Evolutionary conservation across 75 land plant genomes (phyloP).

Genomic region (Pinus tabuliformis): DNA sequence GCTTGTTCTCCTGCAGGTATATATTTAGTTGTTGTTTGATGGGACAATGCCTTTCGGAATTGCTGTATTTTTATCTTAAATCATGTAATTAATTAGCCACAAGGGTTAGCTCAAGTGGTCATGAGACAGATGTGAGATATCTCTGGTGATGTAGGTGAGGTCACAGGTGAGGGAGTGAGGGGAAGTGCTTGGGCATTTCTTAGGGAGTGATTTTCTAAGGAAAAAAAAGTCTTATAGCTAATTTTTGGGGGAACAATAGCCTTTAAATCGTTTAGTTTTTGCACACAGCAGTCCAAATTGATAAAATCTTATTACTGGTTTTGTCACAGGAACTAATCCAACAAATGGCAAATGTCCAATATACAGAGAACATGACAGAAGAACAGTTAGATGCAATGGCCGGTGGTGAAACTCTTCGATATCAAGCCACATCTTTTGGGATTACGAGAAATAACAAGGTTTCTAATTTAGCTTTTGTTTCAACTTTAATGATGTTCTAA

Average conservation of each 20-base stretch:
- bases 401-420: constrained; percentile 91
- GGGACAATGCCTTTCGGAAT: neutral
- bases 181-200: no score
- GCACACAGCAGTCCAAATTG: neutral
- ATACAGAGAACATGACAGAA: constrained; percentile 97
- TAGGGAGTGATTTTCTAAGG: no score
- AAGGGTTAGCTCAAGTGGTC: neutral
- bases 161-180: no score
- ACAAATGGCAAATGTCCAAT: constrained; percentile 99
- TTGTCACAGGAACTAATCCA: constrained; percentile 83
- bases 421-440: constrained; percentile 92
- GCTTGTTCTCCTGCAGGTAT: constrained; percentile 93
- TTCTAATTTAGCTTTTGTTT: neutral
- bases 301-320: neutral
- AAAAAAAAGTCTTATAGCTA: no score
- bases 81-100: neutral
- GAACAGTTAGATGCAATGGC: constrained; percentile 98
- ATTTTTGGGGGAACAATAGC: neutral
- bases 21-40: neutral
- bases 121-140: neutral
- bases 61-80: neutral
- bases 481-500: neutral
- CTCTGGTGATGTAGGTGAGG: no score
- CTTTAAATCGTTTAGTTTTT: neutral
- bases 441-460: constrained; percentile 92